A percentile compares a stretch with the other conserved stretches of the same genome.
phyloP scores from a whole-genome alignment of 2,329 filamentous ascomycete species.

The Acrocalymma vagum region DNA sequence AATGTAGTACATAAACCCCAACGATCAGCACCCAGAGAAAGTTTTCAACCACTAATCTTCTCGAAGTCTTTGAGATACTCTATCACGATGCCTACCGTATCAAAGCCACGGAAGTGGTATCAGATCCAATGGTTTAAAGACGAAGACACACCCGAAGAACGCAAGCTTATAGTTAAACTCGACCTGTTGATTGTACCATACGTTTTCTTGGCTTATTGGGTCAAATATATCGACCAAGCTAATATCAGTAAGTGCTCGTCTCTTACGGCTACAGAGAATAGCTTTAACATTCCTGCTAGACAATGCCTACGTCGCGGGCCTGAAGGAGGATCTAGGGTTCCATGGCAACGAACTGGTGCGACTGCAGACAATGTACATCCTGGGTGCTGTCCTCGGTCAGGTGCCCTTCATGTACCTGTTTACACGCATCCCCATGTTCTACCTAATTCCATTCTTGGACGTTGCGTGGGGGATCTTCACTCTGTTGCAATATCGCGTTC shows the following conservation, averaged over 20 bases:
- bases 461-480: slow-evolving; percentile 66
- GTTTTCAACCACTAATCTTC: no score
- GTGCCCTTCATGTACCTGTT: slow-evolving; percentile 63
- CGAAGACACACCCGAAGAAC: slow-evolving; percentile 60
- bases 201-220: slow-evolving; percentile 64
- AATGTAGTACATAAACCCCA: no score
- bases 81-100: slow-evolving; percentile 14
- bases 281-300: no score
- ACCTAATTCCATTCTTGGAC: slow-evolving; percentile 61
- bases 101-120: slow-evolving; percentile 31
- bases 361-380: slow-evolving; percentile 62
- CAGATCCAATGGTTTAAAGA: slow-evolving; percentile 37
- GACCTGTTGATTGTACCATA: slow-evolving; percentile 66
- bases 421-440: slow-evolving; percentile 54
- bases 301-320: slow-evolving; percentile 64
- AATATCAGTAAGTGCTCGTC: slow-evolving; percentile 63
- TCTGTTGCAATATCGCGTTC: slow-evolving; percentile 62
- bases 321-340: slow-evolving; percentile 62
- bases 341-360: slow-evolving; percentile 64
- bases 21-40: no score
- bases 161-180: slow-evolving; percentile 63
- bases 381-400: slow-evolving; percentile 61
- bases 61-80: no score
- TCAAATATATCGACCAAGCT: slow-evolving; percentile 62
- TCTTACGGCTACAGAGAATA: no score